Conservation (phyloP, 306 rosid species). For the Malus asiatica region DNA sequence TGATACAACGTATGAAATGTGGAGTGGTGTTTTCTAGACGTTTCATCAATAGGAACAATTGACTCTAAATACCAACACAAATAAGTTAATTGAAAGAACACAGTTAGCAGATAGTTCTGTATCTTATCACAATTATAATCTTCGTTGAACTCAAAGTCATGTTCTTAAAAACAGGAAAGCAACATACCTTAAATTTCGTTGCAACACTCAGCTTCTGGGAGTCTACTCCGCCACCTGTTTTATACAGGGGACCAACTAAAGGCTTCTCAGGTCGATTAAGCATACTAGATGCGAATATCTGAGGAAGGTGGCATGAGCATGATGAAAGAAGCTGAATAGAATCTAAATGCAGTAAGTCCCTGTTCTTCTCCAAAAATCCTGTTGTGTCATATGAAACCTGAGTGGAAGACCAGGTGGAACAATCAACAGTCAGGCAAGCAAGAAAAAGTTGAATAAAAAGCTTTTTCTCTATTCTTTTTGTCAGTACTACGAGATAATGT, state of each 20-base stretch:
- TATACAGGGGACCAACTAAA: slow-evolving; percentile 72
- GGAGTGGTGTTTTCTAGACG: slow-evolving; percentile 95
- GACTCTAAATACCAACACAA: slow-evolving; percentile 52
- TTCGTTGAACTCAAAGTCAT: background rate
- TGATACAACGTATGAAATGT: slow-evolving; percentile 96
- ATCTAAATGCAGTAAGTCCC: slow-evolving; percentile 88
- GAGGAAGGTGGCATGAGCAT: slow-evolving; percentile 86
- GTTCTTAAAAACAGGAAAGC: background rate
- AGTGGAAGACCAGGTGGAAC: slow-evolving; percentile 30
- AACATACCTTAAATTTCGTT: slow-evolving; percentile 82
- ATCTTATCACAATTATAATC: background rate
- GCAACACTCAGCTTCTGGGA: slow-evolving; percentile 98
- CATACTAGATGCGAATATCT: slow-evolving; percentile 76
- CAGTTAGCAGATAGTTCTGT: background rate
- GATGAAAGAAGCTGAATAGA: slow-evolving; percentile 93
- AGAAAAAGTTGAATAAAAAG: background rate
- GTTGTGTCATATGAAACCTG: slow-evolving; percentile 93
- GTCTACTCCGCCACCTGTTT: slow-evolving; percentile 91
- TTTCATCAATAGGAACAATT: slow-evolving; percentile 89
- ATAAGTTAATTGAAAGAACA: slow-evolving; percentile 14
- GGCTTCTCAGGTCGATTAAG: slow-evolving; percentile 84
- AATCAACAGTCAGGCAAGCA: slow-evolving; percentile 30
- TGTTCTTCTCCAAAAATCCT: slow-evolving; percentile 94
- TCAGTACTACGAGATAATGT: background rate
- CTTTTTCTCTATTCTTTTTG: background rate